A percentile compares a stretch with the other conserved stretches of the same genome.
phyloP scores from a whole-genome alignment of 2,329 filamentous ascomycete genomes.

The Pseudocercospora eumusae region DNA sequence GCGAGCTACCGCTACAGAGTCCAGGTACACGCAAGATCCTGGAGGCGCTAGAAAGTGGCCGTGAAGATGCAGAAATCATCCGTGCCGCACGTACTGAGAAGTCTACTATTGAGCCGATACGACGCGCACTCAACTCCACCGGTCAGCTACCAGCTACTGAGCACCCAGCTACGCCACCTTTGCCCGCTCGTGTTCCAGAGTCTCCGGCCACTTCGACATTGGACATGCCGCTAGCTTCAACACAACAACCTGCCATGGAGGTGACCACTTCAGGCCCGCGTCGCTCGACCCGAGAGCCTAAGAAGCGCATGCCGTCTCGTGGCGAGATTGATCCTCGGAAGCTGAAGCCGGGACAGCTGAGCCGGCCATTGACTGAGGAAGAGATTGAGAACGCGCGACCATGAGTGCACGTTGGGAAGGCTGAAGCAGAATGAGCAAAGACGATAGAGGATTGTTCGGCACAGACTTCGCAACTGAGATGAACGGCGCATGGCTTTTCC shows the following conservation, averaged over 20 bases:
- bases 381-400: slow-evolving; percentile 1
- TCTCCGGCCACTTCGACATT: background rate
- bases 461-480: background rate
- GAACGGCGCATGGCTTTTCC: background rate
- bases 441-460: too few relatives aligned
- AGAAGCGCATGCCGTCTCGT: background rate
- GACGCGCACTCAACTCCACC: background rate
- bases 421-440: background rate
- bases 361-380: background rate
- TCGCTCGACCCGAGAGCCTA: background rate
- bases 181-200: background rate
- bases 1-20: background rate
- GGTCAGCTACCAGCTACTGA: background rate
- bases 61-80: background rate
- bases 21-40: background rate
- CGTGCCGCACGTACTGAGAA: background rate
- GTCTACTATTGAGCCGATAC: background rate
- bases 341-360: background rate
- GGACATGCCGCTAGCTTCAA: background rate
- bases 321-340: background rate
- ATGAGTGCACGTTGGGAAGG: background rate
- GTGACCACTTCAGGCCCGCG: background rate
- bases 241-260: background rate
- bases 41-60: background rate
- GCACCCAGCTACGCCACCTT: background rate